A percentile compares a stretch with the other conserved stretches of the same genome.
Evolutionary conservation across 2,329 filamentous ascomycete species (phyloP).

Genomic region (Mariannaea elegans): DNA sequence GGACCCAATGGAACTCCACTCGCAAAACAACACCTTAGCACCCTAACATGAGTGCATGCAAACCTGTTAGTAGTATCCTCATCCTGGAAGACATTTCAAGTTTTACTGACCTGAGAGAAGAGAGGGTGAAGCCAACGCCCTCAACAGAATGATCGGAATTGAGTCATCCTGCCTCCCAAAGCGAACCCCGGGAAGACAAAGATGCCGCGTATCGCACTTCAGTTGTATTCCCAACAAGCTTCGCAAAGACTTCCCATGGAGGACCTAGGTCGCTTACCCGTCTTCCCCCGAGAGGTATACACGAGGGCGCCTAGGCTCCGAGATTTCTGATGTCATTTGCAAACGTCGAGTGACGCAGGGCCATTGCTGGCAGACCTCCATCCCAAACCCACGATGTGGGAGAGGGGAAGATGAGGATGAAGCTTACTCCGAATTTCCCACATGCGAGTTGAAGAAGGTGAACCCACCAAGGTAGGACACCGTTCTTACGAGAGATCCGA

Average conservation of each 20-base stretch:
- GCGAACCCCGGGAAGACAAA: conserved; percentile 16
- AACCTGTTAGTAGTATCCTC: conserved; percentile 42
- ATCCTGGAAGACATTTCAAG: not conserved
- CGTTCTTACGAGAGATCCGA: conserved; percentile 26
- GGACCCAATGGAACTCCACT: conserved; percentile 11
- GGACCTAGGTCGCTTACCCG: conserved; percentile 43
- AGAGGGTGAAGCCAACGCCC: conserved; percentile 68
- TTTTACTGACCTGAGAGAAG: conserved; percentile 42
- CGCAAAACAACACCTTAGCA: not conserved
- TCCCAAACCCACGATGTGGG: conserved; percentile 30
- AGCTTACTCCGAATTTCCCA: conserved; percentile 99
- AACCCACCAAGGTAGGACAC: conserved; percentile 8
- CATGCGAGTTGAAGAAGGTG: conserved; percentile 65
- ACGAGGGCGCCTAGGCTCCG: conserved; percentile 55
- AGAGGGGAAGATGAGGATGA: conserved; percentile 55
- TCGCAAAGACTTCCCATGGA: conserved; percentile 94
- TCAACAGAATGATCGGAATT: conserved; percentile 93
- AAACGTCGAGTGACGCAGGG: conserved; percentile 83
- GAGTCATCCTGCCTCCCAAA: conserved; percentile 65
- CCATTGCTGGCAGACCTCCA: conserved; percentile 81
- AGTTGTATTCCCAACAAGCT: conserved; percentile 78
- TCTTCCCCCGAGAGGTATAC: conserved; percentile 28
- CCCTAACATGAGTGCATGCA: not conserved
- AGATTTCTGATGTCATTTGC: conserved; percentile 95
- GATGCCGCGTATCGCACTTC: conserved; percentile 96